phyloP scores from a whole-genome alignment of 257 asterid genomes.

The Nicotiana noctiflora region DNA sequence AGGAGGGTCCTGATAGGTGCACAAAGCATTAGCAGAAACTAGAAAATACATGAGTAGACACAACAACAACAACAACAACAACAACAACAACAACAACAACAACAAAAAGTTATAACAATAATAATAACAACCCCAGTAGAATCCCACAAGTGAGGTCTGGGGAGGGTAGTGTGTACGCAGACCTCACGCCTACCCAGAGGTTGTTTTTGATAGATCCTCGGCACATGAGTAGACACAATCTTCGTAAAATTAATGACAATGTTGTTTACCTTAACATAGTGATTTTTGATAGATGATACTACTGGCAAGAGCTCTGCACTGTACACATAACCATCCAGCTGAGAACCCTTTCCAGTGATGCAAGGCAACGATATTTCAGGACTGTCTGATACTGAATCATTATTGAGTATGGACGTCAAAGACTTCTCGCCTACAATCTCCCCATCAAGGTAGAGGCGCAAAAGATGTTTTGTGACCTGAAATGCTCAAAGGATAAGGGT shows the following conservation, averaged over 20 bases:
- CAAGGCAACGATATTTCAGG: conserved; percentile 31
- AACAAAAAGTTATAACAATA: too few relatives aligned
- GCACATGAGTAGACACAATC: neutral
- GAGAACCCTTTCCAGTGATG: conserved; percentile 39
- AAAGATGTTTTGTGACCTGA: conserved; percentile 44
- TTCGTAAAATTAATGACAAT: neutral
- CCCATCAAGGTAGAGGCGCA: conserved; percentile 63
- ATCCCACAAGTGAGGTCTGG: too few relatives aligned
- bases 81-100: neutral
- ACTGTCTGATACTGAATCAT: conserved; percentile 30
- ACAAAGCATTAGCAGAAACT: conserved; percentile 11
- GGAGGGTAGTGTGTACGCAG: too few relatives aligned
- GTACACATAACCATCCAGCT: conserved; percentile 46
- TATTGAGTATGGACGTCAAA: conserved; percentile 30
- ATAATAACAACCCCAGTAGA: too few relatives aligned
- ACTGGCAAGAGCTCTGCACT: conserved; percentile 37
- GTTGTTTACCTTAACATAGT: conserved; percentile 45
- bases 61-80: neutral
- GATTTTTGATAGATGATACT: conserved; percentile 31
- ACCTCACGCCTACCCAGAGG: too few relatives aligned
- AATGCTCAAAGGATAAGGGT: conserved; percentile 17
- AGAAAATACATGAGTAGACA: neutral
- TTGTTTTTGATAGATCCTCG: too few relatives aligned
- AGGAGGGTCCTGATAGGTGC: conserved; percentile 59
- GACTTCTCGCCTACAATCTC: conserved; percentile 55